Percentiles rank a stretch among this genome's conserved stretches.
These are phyloP conservation scores for Fomitiporia mediterranea DNA, from an alignment of 1,284 basidiomycete species.

Conservation along the genomic window DNA sequence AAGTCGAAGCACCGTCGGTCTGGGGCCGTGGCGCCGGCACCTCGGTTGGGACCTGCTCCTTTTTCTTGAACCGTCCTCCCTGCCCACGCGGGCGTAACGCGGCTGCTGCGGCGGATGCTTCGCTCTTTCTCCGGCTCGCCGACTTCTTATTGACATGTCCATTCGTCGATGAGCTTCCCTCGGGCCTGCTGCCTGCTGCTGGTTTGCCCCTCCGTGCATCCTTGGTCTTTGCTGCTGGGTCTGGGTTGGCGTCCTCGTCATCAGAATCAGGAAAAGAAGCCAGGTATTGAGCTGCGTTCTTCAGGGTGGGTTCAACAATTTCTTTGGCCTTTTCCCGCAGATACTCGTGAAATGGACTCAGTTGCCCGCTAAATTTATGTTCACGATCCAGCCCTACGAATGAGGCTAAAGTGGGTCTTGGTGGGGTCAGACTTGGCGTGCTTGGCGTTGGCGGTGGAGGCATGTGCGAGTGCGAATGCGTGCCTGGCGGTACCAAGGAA, in stretches of 20 bases:
- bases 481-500: neutral
- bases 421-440: neutral
- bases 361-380: too few species aligned
- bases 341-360: neutral
- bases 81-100: constrained; percentile 10
- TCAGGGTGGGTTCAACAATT: constrained; percentile 16
- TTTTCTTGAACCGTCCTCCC: constrained; percentile 15
- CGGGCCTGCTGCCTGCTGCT: neutral
- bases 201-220: neutral
- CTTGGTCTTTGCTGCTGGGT: neutral
- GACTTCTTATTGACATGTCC: neutral
- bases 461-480: neutral
- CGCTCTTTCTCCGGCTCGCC: constrained; percentile 7
- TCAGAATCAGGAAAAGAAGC: constrained; percentile 18
- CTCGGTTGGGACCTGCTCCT: neutral
- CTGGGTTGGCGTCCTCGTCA: constrained; percentile 8
- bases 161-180: neutral
- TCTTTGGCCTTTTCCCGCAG: constrained; percentile 1
- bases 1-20: neutral
- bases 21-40: neutral
- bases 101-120: constrained; percentile 4
- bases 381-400: constrained; percentile 9
- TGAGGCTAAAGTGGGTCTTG: constrained; percentile 3
- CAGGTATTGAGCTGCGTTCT: constrained; percentile 7
- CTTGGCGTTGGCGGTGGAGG: constrained; percentile 9